Base-by-base conservation (phyloP, 768 basidiomycete species). In the Tulasnella sp. region DNA sequence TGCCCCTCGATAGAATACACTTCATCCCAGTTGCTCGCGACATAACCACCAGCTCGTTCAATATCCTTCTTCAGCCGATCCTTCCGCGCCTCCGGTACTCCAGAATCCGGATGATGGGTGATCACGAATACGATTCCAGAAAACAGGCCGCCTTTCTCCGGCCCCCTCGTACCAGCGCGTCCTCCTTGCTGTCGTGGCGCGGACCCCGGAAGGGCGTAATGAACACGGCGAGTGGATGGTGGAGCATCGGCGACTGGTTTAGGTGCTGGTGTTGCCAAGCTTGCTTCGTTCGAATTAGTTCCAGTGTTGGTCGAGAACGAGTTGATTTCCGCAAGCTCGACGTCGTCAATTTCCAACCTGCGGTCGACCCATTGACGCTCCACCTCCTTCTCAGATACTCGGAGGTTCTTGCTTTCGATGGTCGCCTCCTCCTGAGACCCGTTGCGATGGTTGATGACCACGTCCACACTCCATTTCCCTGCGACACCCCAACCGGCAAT, bases 1-100 rank as follows among this genome's bases (percentile, higher is more conserved):
- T 71, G 39, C 12, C 31, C 58, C 39, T 70, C 52, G 36, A 78
- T 54, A 2, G 54, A 34, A 77, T 79, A 79, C 3, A 82, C 64
- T 19, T 79, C 72, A 68, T 73, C 72, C 76, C 76, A 78, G 72
- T 76, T 75, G 6, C 79, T 79, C 49, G 75, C 39, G 14, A 79
- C 31, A 19, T 76, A 75, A n/a, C 38, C 78, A 3, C 81, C 81
- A 52, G 42, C 49, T n/a, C 74, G 31, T 19, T 71, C 49, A 38
- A 80, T 36, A 0, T 73, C 40, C 17, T 73, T 37, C 36, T 54
- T 0, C 8, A 79, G 39, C n/a, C 39, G 8, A 0, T 37, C 37
- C 74, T 77, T 74, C 4, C 77, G 58, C 6, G 45, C 22, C 8
- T 45, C 67, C 1, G 68, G 36, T 11, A 68, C 37, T 1, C 38